Conservation (phyloP, 345 rosid genomes). For the Eucalyptus erythrocorys region DNA sequence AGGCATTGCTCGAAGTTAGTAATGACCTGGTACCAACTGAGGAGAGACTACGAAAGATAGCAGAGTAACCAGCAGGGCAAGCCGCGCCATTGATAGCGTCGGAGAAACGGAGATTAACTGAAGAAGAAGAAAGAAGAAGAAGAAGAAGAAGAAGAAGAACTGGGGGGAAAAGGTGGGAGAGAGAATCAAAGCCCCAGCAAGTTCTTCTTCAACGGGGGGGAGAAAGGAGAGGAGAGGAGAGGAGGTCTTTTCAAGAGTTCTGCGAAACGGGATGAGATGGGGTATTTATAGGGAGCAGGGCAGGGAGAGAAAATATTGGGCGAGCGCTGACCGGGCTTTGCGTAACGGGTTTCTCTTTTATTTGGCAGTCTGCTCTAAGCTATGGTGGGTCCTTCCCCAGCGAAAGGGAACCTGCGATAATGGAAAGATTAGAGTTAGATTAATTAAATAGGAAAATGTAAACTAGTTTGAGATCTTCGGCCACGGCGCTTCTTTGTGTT, state of each 20-base stretch:
- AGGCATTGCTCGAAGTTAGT: not conserved
- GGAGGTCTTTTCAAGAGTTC: not conserved
- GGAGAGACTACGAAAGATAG: not conserved
- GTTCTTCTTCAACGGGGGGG: not conserved
- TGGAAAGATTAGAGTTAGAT: not conserved
- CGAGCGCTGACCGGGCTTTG: not conserved
- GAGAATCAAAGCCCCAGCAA: not conserved
- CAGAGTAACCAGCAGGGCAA: not conserved
- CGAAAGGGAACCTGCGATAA: fast-evolving
- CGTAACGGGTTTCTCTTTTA: not conserved
- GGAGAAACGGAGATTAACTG: not conserved
- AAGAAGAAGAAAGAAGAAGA: not conserved
- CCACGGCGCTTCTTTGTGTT: not conserved
- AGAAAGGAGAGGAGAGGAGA: not conserved
- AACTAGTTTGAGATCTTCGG: not conserved
- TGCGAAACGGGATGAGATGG: fast-evolving
- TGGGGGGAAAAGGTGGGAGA: not conserved
- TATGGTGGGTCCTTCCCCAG: not conserved
- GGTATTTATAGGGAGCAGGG: not conserved
- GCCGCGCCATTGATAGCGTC: not conserved
- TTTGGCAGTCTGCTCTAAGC: not conserved
- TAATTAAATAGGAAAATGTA: not conserved
- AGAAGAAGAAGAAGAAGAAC: not conserved
- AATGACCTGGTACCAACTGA: not conserved
- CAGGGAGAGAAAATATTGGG: too few relatives aligned